Conservation (phyloP, 257 asterid species). For the Salvia miltiorrhiza region DNA sequence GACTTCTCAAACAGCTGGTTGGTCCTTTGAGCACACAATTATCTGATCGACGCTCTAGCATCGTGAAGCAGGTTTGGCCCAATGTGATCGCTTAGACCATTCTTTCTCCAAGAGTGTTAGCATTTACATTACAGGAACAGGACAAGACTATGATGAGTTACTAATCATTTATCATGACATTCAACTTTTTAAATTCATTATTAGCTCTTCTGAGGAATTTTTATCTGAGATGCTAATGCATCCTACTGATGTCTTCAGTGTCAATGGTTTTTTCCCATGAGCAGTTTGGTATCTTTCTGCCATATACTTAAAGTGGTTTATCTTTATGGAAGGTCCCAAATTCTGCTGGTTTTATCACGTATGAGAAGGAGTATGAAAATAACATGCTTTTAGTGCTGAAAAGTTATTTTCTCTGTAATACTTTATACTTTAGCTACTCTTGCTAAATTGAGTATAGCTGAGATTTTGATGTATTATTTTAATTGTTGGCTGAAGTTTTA, state of each 20-base stretch:
- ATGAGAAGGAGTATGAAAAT: background rate
- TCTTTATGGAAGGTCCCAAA: slow-evolving; percentile 6
- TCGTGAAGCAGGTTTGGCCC: slow-evolving; percentile 84
- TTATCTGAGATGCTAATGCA: slow-evolving; percentile 9
- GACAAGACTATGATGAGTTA: slow-evolving; percentile 10
- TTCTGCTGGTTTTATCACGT: background rate
- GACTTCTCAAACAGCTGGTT: slow-evolving; percentile 89
- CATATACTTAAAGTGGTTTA: background rate
- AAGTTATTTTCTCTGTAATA: background rate
- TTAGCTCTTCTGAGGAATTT: background rate
- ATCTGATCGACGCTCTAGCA: slow-evolving; percentile 97
- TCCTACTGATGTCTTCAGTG: slow-evolving; percentile 8
- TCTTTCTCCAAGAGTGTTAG: slow-evolving; percentile 4
- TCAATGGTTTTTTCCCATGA: background rate
- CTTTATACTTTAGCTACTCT: background rate
- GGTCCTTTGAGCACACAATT: slow-evolving; percentile 87
- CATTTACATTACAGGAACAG: background rate
- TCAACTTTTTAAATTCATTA: slow-evolving; percentile 3
- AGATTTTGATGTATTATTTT: background rate
- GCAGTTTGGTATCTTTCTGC: background rate
- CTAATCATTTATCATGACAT: background rate
- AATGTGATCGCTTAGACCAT: slow-evolving; percentile 5
- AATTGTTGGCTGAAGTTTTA: slow-evolving; percentile 9
- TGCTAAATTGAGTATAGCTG: slow-evolving; percentile 7
- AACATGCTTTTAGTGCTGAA: background rate